Evolutionary conservation across 129 eudicot genomes (phyloP), one percentile per base, ranked within the genome.

Genomic region (Arctium lappa): DNA sequence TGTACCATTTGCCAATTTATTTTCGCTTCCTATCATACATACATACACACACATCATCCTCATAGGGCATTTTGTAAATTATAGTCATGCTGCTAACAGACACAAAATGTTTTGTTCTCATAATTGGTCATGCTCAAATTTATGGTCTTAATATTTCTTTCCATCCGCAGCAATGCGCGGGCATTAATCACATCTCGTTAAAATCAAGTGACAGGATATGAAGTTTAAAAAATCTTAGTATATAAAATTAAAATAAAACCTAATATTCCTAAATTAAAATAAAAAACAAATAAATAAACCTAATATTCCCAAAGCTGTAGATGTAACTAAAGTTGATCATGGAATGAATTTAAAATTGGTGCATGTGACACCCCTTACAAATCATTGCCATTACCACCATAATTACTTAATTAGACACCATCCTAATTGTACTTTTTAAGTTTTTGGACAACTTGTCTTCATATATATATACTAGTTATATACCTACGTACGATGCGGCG

Each of bases 281-380:
- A 60, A n/a, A 74, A 75, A 82, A 40, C 38, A 68, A 65, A 68
- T 8, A 29, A 38, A 68, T 18, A 33, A 46, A 82, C 76, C 86
- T 82, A 82, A 82, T 82, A 82, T 82, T 76, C 76, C 75, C 13
- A 75, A 66, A 68, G 81, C 7, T 82, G 86, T 69, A 76, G 81
- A 81, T 29, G 74, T 39, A 62, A 74, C 79, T 73, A 27, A 76
- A 39, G 74, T 56, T 82, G 37, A 82, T 66, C 34, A 44, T 68
- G 16, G 11, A 65, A 76, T 76, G 40, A 69, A 68, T 46, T 68
- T 10, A 46, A 68, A 81, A 31, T 62, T 62, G 79, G 36, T 48
- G 86, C 86, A 82, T 76, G 86, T 76, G 86, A 76, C 42, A 63
- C 40, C 76, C 48, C 53, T 74, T 82, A 33, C 85, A 76, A 75